Conservation (phyloP, 1,139 yeast genomes). For the Debaryomyces subglobosus region DNA sequence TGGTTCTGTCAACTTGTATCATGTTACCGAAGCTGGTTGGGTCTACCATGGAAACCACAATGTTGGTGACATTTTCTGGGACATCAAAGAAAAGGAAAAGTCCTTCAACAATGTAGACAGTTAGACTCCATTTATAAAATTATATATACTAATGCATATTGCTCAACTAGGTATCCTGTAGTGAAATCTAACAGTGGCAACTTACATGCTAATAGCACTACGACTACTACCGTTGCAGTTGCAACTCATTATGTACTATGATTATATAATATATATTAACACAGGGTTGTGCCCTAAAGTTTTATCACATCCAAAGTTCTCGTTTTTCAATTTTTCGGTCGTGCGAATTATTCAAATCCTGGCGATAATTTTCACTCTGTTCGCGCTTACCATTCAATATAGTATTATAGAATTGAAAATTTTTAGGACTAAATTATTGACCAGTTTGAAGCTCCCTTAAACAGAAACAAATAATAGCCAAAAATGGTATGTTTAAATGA, state of each 20-base stretch:
- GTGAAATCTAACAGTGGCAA: no score
- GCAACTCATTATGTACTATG: neutral
- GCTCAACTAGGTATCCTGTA: neutral
- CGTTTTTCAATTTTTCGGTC: neutral
- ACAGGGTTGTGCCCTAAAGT: neutral
- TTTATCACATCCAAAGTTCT: neutral
- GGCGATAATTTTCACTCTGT: conserved; percentile 5
- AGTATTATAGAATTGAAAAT: conserved; percentile 3
- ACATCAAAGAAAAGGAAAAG: conserved; percentile 81
- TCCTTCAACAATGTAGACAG: conserved; percentile 89
- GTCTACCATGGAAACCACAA: conserved; percentile 92
- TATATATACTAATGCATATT: conserved; percentile 1
- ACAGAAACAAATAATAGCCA: conserved; percentile 18
- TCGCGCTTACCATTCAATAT: conserved; percentile 4
- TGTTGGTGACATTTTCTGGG: conserved; percentile 92
- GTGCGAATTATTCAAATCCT: neutral
- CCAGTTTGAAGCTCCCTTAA: conserved; percentile 13
- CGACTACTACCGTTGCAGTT: neutral
- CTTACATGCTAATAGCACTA: no score
- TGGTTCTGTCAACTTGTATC: conserved; percentile 92
- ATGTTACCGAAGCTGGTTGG: conserved; percentile 95
- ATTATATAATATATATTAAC: neutral
- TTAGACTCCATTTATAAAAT: conserved; percentile 21
- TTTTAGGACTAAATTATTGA: conserved; percentile 6
- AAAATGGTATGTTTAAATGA: conserved; percentile 26